Evolutionary conservation across 2,329 filamentous ascomycete species (phyloP).

Genomic region (Salinomyces thailandicus): DNA sequence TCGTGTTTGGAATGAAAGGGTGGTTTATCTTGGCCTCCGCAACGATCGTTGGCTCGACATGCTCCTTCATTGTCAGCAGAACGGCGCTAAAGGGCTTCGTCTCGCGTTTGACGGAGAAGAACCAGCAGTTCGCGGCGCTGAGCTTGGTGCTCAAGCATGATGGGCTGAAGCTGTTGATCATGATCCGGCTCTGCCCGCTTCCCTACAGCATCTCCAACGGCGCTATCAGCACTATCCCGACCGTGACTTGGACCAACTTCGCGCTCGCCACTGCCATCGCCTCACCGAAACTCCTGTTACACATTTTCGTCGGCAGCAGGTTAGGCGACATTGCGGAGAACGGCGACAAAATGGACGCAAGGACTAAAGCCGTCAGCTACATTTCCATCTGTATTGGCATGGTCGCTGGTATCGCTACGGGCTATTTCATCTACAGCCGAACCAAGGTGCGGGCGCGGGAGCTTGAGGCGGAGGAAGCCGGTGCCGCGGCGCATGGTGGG

Average conservation of each 20-base stretch:
- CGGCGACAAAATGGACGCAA: slow-evolving; percentile 69
- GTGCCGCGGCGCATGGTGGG: slow-evolving; percentile 16
- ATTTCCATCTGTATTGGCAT: slow-evolving; percentile 64
- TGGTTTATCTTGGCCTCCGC: slow-evolving; percentile 77
- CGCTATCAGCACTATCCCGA: slow-evolving; percentile 87
- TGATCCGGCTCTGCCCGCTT: slow-evolving; percentile 84
- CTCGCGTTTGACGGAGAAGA: slow-evolving; percentile 64
- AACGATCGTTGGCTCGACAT: slow-evolving; percentile 66
- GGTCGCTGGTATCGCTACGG: slow-evolving; percentile 62
- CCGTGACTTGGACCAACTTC: slow-evolving; percentile 66
- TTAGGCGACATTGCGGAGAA: slow-evolving; percentile 74
- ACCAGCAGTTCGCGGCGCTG: slow-evolving; percentile 81
- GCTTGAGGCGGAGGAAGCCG: slow-evolving; percentile 37
- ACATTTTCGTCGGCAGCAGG: slow-evolving; percentile 82
- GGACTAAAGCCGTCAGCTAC: slow-evolving; percentile 75
- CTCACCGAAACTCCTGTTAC: slow-evolving; percentile 77
- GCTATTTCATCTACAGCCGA: slow-evolving; percentile 71
- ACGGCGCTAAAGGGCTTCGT: slow-evolving; percentile 72
- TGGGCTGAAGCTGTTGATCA: slow-evolving; percentile 76
- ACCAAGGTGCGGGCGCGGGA: slow-evolving; percentile 40
- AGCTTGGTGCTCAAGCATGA: slow-evolving; percentile 82
- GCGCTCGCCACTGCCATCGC: slow-evolving; percentile 72
- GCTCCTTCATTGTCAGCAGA: slow-evolving; percentile 69
- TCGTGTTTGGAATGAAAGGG: slow-evolving; percentile 63
- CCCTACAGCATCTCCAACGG: slow-evolving; percentile 92